Conservation (phyloP, 2,329 filamentous ascomycete species). For the Colletotrichum phormii region DNA sequence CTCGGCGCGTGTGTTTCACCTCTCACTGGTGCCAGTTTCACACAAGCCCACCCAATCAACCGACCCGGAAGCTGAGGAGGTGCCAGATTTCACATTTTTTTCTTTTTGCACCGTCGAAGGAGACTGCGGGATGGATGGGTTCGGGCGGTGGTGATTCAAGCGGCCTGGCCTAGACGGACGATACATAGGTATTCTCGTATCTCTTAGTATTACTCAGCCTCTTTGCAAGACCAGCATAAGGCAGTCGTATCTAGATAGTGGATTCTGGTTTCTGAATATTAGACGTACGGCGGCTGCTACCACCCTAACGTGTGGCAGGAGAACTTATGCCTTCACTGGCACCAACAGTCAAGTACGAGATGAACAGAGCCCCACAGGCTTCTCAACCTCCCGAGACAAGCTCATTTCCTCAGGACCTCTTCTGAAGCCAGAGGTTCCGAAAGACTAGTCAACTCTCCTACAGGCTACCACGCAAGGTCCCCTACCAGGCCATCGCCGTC, state of each 20-base stretch:
- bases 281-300: neutral
- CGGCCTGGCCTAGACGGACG: neutral
- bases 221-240: no score
- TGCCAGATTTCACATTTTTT: neutral
- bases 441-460: neutral
- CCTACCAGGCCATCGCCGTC: neutral
- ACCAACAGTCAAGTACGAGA: neutral
- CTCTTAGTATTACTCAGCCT: neutral
- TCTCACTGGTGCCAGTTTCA: constrained; percentile 44
- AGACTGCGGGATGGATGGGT: no score
- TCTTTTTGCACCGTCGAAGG: neutral
- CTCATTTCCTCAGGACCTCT: neutral
- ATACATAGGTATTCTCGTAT: no score
- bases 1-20: constrained; percentile 45
- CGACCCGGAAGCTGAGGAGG: no score
- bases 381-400: constrained; percentile 13
- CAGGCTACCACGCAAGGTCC: neutral
- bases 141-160: neutral
- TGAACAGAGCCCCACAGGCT: constrained; percentile 8
- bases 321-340: neutral
- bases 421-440: neutral
- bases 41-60: constrained; percentile 40
- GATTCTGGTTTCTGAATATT: no score
- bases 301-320: neutral
- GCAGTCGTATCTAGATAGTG: neutral